Percentiles rank a stretch among this genome's conserved stretches.
phyloP scores from a whole-genome alignment of 1,284 basidiomycete species.

The Melampsora medusae region DNA sequence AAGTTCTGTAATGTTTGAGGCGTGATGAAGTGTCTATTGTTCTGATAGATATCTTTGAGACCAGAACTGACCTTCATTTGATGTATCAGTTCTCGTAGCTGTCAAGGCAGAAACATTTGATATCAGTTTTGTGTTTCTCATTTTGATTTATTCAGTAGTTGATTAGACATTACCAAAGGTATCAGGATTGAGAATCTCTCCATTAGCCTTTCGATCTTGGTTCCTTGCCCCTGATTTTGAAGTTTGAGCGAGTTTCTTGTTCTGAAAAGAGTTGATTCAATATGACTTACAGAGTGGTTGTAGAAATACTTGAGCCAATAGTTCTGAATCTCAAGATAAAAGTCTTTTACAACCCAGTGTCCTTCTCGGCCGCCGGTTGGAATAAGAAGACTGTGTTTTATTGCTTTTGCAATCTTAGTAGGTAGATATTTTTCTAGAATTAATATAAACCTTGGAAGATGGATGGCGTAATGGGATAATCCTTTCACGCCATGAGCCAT shows the following conservation, averaged over 20 bases:
- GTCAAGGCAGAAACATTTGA: too few relatives aligned
- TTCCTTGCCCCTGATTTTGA: neutral
- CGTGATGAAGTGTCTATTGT: too few relatives aligned
- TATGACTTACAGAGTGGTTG: neutral
- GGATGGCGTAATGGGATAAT: neutral
- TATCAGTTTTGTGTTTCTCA: too few relatives aligned
- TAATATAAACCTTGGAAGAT: neutral
- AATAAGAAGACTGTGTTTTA: neutral
- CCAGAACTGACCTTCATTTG: too few relatives aligned
- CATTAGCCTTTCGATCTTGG: neutral
- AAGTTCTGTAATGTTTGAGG: too few relatives aligned
- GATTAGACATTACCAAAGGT: neutral
- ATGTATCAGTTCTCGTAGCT: too few relatives aligned
- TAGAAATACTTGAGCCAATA: conserved; percentile 15
- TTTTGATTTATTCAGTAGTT: neutral
- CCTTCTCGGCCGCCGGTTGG: conserved; percentile 5
- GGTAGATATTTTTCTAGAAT: neutral
- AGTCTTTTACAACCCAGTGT: conserved; percentile 16
- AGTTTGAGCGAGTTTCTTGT: too few relatives aligned
- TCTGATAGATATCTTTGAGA: too few relatives aligned
- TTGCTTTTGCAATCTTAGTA: neutral
- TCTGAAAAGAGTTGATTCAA: neutral
- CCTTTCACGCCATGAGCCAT: conserved; percentile 27
- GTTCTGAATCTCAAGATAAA: conserved; percentile 21
- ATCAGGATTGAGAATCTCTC: neutral